Evolutionary conservation across 768 basidiomycete species (phyloP), one percentile per base, ranked within the genome.

Genomic region (Mycena maculata): DNA sequence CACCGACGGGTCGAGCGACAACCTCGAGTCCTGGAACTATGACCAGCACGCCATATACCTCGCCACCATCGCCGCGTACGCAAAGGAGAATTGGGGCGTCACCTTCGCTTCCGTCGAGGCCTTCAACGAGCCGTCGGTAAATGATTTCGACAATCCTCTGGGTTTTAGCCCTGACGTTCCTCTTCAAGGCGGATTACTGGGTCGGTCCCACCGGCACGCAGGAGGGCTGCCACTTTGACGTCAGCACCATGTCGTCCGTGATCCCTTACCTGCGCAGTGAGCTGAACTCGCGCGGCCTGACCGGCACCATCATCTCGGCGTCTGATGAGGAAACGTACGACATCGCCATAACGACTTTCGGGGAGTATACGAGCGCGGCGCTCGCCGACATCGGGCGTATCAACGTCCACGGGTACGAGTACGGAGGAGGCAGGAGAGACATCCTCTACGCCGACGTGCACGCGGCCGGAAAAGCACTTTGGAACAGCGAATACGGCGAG

Each of bases 61-160:
- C 20, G 70, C 70, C 31, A 67, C 31, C 53, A 23, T 71, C 50
- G 70, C 70, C 2, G 15, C 28, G 42, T 65, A 12, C 11, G 70
- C 70, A 20, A 28, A 31, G 36, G 10, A 57, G 48, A 33, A 65
- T 22, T 71, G 70, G 70, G 60, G 60, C 30, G 60, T 71, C 47
- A 71, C 58, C 4, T 71, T 71, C 63, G 55, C 67, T 23, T 71
- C 70, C 13, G 70, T 71, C 42, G 70, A 71, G 27, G 59, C 70
- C 49, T 71, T 71, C 66, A 71, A 71, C 63, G 70, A 71, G 44
- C 70, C 70, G 27, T 71, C 70, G 13, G n/a, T n/a, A n/a, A n/a
- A n/a, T n/a, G n/a, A n/a, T n/a, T n/a, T n/a, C n/a, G n/a, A n/a
- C n/a, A n/a, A n/a, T n/a, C n/a, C n/a, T n/a, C n/a, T n/a, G n/a